These are phyloP conservation scores for Neotropicomus parvogracilis DNA, from an alignment of 1,284 basidiomycete species.

Conservation along the genomic window DNA sequence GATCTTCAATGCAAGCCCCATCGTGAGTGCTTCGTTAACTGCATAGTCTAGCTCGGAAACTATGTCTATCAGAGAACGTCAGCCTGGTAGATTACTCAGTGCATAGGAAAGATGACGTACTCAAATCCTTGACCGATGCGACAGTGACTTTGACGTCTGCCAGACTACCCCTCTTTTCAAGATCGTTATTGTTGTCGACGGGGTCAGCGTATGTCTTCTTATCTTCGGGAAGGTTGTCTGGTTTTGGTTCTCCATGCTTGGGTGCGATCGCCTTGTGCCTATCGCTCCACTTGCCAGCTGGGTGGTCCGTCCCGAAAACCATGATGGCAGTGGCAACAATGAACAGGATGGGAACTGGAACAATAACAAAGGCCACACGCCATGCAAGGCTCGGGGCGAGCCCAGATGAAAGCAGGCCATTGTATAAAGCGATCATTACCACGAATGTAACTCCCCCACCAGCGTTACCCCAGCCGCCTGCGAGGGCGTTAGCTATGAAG, in stretches of 20 bases:
- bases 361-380: conserved; percentile 29
- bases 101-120: conserved; percentile 7
- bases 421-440: conserved; percentile 59
- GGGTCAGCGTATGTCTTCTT: background rate
- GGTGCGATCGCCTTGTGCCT: conserved; percentile 41
- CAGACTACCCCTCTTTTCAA: conserved; percentile 16
- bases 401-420: conserved; percentile 40
- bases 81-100: background rate
- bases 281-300: conserved; percentile 55
- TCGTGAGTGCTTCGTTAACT: conserved; percentile 48
- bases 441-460: conserved; percentile 54
- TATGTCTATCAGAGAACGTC: conserved; percentile 27
- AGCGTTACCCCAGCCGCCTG: conserved; percentile 52
- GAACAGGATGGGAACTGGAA: conserved; percentile 57
- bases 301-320: conserved; percentile 58
- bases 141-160: conserved; percentile 26
- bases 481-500: conserved; percentile 44
- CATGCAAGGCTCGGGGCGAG: conserved; percentile 45
- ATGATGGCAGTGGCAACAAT: conserved; percentile 43
- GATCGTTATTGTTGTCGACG: conserved; percentile 7
- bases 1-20: conserved; percentile 35
- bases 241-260: background rate
- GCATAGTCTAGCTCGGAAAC: conserved; percentile 32
- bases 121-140: conserved; percentile 19
- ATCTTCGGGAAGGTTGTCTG: background rate